Evolutionary conservation across 2,329 filamentous ascomycete genomes (phyloP).

Genomic region (Phyllosticta citriasiana): DNA sequence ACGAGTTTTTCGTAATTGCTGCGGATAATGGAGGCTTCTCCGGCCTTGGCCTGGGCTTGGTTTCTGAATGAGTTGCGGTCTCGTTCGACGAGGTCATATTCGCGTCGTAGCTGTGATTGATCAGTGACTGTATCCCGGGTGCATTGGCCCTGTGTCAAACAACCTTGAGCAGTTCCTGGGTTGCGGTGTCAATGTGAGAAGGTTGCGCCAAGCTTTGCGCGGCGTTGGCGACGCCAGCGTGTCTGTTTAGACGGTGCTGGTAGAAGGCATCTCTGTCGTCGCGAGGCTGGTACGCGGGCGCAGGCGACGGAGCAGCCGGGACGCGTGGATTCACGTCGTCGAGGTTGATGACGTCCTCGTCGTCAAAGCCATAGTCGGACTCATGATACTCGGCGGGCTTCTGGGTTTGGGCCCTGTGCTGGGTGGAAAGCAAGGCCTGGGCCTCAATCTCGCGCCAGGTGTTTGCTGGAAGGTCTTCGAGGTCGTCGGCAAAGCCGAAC

Average conservation of each 20-base stretch:
- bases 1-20: conserved; percentile 54
- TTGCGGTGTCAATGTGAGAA: conserved; percentile 13
- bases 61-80: conserved; percentile 22
- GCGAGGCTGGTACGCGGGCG: background rate
- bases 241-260: background rate
- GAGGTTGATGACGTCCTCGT: conserved; percentile 32
- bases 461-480: conserved; percentile 36
- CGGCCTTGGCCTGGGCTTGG: conserved; percentile 39
- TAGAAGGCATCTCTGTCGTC: background rate
- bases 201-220: background rate
- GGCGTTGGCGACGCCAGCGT: background rate
- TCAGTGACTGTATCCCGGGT: background rate
- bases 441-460: conserved; percentile 36
- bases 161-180: conserved; percentile 23
- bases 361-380: conserved; percentile 30
- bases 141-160: background rate
- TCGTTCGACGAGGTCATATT: conserved; percentile 22
- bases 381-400: background rate
- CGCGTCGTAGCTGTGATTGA: background rate
- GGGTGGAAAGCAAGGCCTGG: conserved; percentile 34
- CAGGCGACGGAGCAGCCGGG: background rate
- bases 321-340: conserved; percentile 22
- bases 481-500: conserved; percentile 34
- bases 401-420: conserved; percentile 14
- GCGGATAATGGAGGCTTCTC: conserved; percentile 67